Percentiles rank a stretch among this genome's conserved stretches.
phyloP scores from a whole-genome alignment of 371 early-diverging fungal genomes.

The Choanephora cucurbitarum region DNA sequence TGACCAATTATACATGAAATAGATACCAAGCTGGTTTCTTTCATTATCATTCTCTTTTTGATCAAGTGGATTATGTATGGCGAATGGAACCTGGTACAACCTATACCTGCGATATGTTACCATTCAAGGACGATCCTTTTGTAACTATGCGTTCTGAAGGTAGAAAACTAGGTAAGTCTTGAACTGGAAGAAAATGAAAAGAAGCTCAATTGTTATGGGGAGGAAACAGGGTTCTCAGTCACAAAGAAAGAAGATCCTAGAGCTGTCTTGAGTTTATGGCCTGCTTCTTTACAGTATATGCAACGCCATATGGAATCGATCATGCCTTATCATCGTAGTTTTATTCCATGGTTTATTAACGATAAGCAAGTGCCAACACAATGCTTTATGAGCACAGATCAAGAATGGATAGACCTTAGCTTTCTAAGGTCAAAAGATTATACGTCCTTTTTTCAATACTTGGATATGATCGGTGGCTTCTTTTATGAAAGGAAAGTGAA shows the following conservation, averaged over 20 bases:
- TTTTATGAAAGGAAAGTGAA: slow-evolving; percentile 84
- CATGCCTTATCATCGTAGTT: slow-evolving; percentile 6
- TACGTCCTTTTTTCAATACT: slow-evolving; percentile 72
- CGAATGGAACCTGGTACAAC: slow-evolving; percentile 90
- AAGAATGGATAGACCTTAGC: slow-evolving; percentile 70
- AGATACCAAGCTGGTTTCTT: slow-evolving; percentile 89
- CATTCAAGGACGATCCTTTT: slow-evolving; percentile 81
- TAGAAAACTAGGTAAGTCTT: slow-evolving; percentile 71
- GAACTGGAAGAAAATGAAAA: background rate
- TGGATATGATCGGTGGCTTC: slow-evolving; percentile 87
- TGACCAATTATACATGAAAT: no score
- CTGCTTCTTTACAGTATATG: slow-evolving; percentile 57
- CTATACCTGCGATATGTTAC: slow-evolving; percentile 77
- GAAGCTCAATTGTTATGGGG: background rate
- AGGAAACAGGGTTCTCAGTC: slow-evolving; percentile 57
- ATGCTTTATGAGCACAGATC: slow-evolving; percentile 77
- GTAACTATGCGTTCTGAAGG: slow-evolving; percentile 72
- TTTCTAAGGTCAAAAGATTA: slow-evolving; percentile 78
- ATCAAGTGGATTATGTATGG: slow-evolving; percentile 91
- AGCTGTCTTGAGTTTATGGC: slow-evolving; percentile 67
- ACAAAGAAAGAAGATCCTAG: slow-evolving; percentile 71
- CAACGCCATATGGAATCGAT: slow-evolving; percentile 32
- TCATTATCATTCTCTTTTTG: slow-evolving; percentile 74
- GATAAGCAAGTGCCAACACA: slow-evolving; percentile 48
- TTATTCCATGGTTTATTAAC: slow-evolving; percentile 38